Conservation (phyloP, 768 basidiomycete genomes). For the Lentinula guzmanii region DNA sequence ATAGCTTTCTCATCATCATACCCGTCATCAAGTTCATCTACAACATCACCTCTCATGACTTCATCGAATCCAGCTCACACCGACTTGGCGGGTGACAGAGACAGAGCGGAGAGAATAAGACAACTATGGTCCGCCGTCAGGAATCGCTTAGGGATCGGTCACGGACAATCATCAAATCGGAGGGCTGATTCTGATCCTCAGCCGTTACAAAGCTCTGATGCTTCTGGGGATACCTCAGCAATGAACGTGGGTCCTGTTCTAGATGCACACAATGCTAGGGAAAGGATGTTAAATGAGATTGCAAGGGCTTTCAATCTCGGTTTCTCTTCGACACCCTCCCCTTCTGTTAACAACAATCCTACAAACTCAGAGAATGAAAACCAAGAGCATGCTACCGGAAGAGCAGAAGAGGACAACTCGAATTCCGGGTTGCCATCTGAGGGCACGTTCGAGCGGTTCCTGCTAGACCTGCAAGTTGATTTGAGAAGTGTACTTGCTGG, state of each 20-base stretch:
- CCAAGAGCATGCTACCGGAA: background rate
- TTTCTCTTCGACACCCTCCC: slow-evolving; percentile 33
- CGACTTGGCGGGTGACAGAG: background rate
- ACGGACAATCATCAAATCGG: background rate
- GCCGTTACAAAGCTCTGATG: background rate
- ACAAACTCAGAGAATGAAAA: background rate
- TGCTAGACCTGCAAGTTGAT: slow-evolving; percentile 73
- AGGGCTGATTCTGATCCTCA: background rate
- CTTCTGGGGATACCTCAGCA: background rate
- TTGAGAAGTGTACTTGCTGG: slow-evolving; percentile 53
- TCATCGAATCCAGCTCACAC: background rate
- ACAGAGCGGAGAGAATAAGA: slow-evolving; percentile 1
- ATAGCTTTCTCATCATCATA: slow-evolving; percentile 8
- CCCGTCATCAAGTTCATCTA: slow-evolving; percentile 7
- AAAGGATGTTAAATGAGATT: slow-evolving; percentile 77
- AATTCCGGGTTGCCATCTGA: slow-evolving; percentile 33
- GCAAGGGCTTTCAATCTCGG: slow-evolving; percentile 75
- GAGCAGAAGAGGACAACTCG: background rate
- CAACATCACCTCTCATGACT: background rate
- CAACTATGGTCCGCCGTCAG: slow-evolving; percentile 1
- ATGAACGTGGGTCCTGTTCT: background rate
- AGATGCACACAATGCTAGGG: slow-evolving; percentile 41
- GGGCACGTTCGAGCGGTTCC: slow-evolving; percentile 76
- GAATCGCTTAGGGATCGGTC: background rate
- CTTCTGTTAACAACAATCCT: background rate